phyloP scores from a whole-genome alignment of 495 filamentous ascomycete genomes.

The Penicillium argentinense region DNA sequence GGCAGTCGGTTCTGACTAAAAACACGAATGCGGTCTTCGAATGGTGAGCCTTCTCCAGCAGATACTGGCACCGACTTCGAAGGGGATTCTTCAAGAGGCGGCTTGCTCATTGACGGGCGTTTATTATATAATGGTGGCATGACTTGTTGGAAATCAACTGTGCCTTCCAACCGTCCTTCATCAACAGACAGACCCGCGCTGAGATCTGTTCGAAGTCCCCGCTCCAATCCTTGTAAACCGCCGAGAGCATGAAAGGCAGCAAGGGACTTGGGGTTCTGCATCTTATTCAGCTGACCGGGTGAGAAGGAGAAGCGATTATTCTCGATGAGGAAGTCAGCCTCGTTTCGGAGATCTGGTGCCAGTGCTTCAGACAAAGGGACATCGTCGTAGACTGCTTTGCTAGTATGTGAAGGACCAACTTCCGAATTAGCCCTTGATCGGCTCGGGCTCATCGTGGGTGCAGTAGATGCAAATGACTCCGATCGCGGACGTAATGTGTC shows the following conservation, averaged over 20 bases:
- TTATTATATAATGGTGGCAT: conserved; percentile 31
- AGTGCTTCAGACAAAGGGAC: conserved; percentile 54
- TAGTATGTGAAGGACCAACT: conserved; percentile 23
- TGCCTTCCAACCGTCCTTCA: conserved; percentile 56
- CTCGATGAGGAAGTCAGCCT: conserved; percentile 62
- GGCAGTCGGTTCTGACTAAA: conserved; percentile 75
- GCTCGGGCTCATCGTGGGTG: conserved; percentile 27
- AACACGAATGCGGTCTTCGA: conserved; percentile 68
- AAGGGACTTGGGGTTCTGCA: conserved; percentile 73
- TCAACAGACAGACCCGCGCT: conserved; percentile 64
- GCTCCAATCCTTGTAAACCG: conserved; percentile 65
- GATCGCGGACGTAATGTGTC: conserved; percentile 51
- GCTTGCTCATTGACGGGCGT: conserved; percentile 12
- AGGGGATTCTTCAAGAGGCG: neutral
- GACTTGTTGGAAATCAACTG: conserved; percentile 61
- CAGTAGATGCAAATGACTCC: conserved; percentile 45
- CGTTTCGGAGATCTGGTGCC: conserved; percentile 63
- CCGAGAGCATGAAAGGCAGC: conserved; percentile 69
- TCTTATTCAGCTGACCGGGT: conserved; percentile 69
- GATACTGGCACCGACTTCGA: conserved; percentile 6
- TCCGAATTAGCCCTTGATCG: conserved; percentile 46
- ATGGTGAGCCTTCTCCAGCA: conserved; percentile 32
- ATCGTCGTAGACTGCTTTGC: conserved; percentile 41
- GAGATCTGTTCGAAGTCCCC: conserved; percentile 66
- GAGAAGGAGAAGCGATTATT: conserved; percentile 72